Percentiles rank a stretch among this genome's conserved stretches.
Evolutionary conservation across 2,329 filamentous ascomycete genomes (phyloP).

Genomic region (Dactylella cylindrospora): DNA sequence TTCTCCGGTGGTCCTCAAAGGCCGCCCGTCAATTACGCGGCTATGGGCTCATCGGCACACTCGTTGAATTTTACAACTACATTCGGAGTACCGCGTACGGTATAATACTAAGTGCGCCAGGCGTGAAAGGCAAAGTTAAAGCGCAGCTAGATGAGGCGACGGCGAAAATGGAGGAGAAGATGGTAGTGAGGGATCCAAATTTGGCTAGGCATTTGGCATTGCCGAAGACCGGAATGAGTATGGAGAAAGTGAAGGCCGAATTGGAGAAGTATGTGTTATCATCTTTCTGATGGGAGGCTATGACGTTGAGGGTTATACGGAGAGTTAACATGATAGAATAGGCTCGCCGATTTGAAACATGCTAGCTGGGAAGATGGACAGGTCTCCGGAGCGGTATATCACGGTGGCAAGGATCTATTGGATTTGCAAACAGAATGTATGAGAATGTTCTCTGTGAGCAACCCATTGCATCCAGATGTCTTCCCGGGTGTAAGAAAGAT

Average conservation of each 20-base stretch:
- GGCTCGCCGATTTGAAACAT: slow-evolving; percentile 80
- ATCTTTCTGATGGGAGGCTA: no score
- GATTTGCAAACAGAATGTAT: slow-evolving; percentile 89
- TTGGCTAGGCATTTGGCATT: slow-evolving; percentile 73
- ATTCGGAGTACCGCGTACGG: slow-evolving; percentile 75
- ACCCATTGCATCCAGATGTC: slow-evolving; percentile 96
- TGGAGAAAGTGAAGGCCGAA: slow-evolving; percentile 77
- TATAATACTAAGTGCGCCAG: slow-evolving; percentile 80
- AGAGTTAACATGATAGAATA: slow-evolving; percentile 11
- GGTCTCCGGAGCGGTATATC: slow-evolving; percentile 93
- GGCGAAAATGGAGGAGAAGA: slow-evolving; percentile 76
- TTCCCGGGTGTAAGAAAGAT: slow-evolving; percentile 98
- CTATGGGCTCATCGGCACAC: slow-evolving; percentile 78
- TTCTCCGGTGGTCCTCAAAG: slow-evolving; percentile 78
- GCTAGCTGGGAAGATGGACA: slow-evolving; percentile 95
- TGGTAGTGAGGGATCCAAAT: slow-evolving; percentile 71
- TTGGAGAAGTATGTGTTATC: slow-evolving; percentile 60
- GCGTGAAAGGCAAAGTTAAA: slow-evolving; percentile 81
- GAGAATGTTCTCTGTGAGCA: slow-evolving; percentile 89
- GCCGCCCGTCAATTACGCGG: slow-evolving; percentile 82
- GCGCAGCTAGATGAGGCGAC: slow-evolving; percentile 80
- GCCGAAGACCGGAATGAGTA: slow-evolving; percentile 78
- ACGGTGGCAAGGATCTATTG: slow-evolving; percentile 79
- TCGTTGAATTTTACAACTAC: slow-evolving; percentile 71
- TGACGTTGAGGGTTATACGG: no score